A percentile compares a stretch with the other conserved stretches of the same genome.
These are phyloP conservation scores for Athelia sp. DNA, from an alignment of 1,284 basidiomycete species.

Conservation along the genomic window DNA sequence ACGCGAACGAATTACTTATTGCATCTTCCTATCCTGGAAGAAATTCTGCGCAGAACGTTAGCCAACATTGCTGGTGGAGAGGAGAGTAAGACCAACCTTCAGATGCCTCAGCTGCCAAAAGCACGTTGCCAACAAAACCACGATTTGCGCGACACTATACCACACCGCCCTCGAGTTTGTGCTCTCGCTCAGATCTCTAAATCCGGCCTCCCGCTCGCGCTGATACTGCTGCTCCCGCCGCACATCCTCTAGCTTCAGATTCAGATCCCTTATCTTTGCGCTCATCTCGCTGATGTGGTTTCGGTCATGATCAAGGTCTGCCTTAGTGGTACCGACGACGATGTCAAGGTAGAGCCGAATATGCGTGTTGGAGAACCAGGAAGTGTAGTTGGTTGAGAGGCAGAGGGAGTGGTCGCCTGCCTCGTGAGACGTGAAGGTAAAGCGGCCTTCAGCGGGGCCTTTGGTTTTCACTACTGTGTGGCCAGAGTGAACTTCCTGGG, in stretches of 20 bases:
- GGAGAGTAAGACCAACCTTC: conserved; percentile 59
- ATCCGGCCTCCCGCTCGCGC: conserved; percentile 91
- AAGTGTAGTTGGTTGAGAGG: conserved; percentile 82
- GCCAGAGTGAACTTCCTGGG: conserved; percentile 72
- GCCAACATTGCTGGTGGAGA: too few relatives aligned
- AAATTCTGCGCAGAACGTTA: conserved; percentile 51
- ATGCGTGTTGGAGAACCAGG: conserved; percentile 84
- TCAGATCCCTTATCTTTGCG: conserved; percentile 84
- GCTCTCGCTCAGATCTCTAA: conserved; percentile 82
- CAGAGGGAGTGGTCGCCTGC: conserved; percentile 97
- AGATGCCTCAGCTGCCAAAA: conserved; percentile 93
- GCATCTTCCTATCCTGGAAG: conserved; percentile 87
- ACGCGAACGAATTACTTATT: conserved; percentile 30
- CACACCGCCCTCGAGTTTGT: conserved; percentile 90
- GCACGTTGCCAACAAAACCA: conserved; percentile 81
- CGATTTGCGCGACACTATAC: conserved; percentile 88
- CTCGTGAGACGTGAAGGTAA: conserved; percentile 97
- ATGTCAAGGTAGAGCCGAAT: conserved; percentile 95
- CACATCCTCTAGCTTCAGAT: conserved; percentile 90
- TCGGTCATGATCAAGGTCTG: conserved; percentile 79
- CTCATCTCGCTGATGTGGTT: conserved; percentile 87
- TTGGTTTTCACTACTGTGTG: conserved; percentile 83
- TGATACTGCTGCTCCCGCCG: conserved; percentile 97
- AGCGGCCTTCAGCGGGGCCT: conserved; percentile 86
- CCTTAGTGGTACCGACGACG: conserved; percentile 82